A percentile compares a stretch with the other conserved stretches of the same genome.
Evolutionary conservation across 305 asterid species (phyloP).

Genomic region (Rubia peregrina): DNA sequence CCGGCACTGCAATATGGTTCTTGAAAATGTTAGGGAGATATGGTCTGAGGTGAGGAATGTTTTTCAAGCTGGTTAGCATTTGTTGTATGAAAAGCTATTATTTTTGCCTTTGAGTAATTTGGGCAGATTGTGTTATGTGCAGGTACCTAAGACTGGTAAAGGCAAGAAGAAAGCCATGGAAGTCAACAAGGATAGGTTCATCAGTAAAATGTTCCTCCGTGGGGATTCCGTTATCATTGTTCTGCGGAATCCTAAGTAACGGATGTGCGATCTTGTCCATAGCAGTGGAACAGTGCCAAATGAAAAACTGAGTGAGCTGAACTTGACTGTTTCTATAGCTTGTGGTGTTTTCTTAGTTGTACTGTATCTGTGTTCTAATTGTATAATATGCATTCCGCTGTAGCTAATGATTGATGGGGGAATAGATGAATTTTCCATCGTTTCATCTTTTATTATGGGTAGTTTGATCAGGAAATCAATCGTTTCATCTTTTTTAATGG

Average conservation of each 20-base stretch:
- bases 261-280: conserved; percentile 15
- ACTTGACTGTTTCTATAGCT: not conserved
- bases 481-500: too few relatives aligned
- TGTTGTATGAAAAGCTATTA: not conserved
- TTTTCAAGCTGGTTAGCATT: not conserved
- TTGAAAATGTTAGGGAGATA: too few relatives aligned
- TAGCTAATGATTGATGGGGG: not conserved
- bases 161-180: too few relatives aligned
- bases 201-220: too few relatives aligned
- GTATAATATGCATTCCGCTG: not conserved
- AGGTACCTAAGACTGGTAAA: not conserved
- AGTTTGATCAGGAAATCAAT: too few relatives aligned
- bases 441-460: too few relatives aligned
- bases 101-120: not conserved
- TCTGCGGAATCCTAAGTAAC: too few relatives aligned
- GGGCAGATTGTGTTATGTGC: not conserved
- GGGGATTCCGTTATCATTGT: too few relatives aligned
- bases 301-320: not conserved
- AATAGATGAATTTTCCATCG: too few relatives aligned
- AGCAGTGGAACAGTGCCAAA: not conserved
- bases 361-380: not conserved
- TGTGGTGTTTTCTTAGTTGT: not conserved
- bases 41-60: not conserved
- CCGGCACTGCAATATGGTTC: conserved; percentile 64
- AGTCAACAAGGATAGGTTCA: too few relatives aligned